A percentile compares a stretch with the other conserved stretches of the same genome.
Evolutionary conservation across 805 yeast genomes (phyloP).

Genomic region (Schwanniomyces sp.): DNA sequence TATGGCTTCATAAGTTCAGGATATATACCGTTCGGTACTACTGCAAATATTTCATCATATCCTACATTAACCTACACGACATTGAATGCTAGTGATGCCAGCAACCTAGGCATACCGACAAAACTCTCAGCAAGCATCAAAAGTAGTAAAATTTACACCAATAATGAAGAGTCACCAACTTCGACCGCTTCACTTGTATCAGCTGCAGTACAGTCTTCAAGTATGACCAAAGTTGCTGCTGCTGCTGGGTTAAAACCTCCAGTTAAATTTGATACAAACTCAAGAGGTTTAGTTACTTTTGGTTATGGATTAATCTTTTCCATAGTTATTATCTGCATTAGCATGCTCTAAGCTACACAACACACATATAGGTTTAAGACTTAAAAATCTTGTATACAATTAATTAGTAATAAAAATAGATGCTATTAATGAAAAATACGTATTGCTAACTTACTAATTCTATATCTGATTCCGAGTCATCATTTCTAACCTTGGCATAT

Average conservation of each 20-base stretch:
- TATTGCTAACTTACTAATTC: background rate
- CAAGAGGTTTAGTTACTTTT: background rate
- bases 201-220: slow-evolving; percentile 5
- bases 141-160: slow-evolving; percentile 23
- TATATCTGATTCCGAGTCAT: slow-evolving; percentile 1
- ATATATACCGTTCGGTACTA: slow-evolving; percentile 52
- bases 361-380: too few relatives aligned
- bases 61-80: slow-evolving; percentile 10
- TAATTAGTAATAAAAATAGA: background rate
- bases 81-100: background rate
- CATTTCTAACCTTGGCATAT: slow-evolving; percentile 1
- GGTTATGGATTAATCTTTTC: background rate
- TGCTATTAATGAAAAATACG: background rate
- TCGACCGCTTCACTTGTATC: background rate
- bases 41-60: background rate
- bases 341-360: background rate
- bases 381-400: background rate
- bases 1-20: slow-evolving; percentile 38
- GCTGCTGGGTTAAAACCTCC: background rate
- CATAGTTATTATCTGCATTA: background rate
- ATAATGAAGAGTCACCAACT: background rate
- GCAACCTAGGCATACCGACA: slow-evolving; percentile 17
- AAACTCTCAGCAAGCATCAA: slow-evolving; percentile 24
- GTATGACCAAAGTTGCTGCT: slow-evolving; percentile 1
- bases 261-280: background rate